Evolutionary conservation across 73 alveolate genomes (phyloP), one percentile per base, ranked within the genome.

Genomic region (Paramecium tetraurelia): DNA sequence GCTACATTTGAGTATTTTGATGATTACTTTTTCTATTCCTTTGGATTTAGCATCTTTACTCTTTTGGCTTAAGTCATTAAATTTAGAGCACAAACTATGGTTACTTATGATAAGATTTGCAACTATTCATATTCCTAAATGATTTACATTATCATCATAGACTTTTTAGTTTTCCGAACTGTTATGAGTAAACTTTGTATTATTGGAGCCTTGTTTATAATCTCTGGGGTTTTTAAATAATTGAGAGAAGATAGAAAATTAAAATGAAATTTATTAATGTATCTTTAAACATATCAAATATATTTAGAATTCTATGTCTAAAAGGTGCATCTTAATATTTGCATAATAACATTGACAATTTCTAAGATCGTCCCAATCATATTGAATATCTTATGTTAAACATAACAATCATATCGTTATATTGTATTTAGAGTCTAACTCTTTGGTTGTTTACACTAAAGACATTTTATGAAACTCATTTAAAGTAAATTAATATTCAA

Each of bases 61-160:
- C 46, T 63, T 11, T 27, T 63, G 5, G 84, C 84, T 5, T 33
- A 63, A 31, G 14, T 63, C 1, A 31, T 63, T 1, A 31, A 63
- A 63, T 63, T 63, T 63, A 63, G 84, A 63, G 84, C 84, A 4
- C 31, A 63, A 63, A 63, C 84, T 0, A 63, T 63, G 84, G 84
- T 63, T 27, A 63, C 84, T 27, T 63, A 63, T 63, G 84, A 63
- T 33, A 63, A 63, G 12, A 31, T 63, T 0, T 63, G 84, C 4
- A 63, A 63, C 6, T 63, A 63, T 63, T 31, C 84, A 14, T 63
- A 63, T 63, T 63, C 84, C 29, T 24, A 63, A 63, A 63, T 63
- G 84, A 63, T 63, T 63, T 63, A 63, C 12, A 63, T 63, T 0
- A 63, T 63, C 27, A 63, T 63, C 4, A 63, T 63, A 22, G 84